Evolutionary conservation across 805 yeast species (phyloP), one percentile per base, ranked within the genome.

Genomic region (Cyberlindnera xishuangbannaensis): DNA sequence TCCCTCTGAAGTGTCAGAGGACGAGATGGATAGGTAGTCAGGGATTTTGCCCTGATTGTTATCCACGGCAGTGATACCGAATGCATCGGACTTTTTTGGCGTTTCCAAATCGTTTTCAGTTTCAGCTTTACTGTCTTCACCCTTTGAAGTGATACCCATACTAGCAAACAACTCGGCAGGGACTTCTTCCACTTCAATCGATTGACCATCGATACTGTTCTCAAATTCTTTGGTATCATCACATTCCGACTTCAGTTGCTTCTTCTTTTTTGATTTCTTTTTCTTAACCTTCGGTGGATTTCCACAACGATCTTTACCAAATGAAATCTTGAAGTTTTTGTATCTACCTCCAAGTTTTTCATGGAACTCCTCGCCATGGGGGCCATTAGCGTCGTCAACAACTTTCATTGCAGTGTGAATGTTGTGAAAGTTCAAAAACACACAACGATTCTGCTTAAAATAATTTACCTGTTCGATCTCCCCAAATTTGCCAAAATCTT

Each of bases 281-380:
- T 57, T 61, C 51, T 47, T 67, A 35, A 53, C 48, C 59, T 72
- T 81, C 39, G 76, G 80, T 20, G 72, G 84, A 49, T 81, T 81
- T 3, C 82, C 94, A 61, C 94, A 83, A 51, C 94, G 67, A 57
- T 83, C 94, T 48, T 79, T 79, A 28, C 86, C 94, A 56, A 69
- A 83, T 31, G 74, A 71, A 28, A 83, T 74, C 39, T 76, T 74
- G 45, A 76, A 73, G 5, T 65, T 61, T 26, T 48, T 47, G 48
- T 82, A 83, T 43, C 66, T 67, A 20, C 65, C 57, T 38, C 61
- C 56, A 23, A 67, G 70, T 7, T 59, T 53, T 12, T 50, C 56
- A 33, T 65, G 66, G 24, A 69, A 59, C 15, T 53, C 51, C 1
- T 52, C 49, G 4, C 58, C 50, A 14, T 50, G 50, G 7, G 55